Evolutionary conservation across 208 protist genomes (phyloP).

Genomic region (Novymonas esmeraldas): DNA sequence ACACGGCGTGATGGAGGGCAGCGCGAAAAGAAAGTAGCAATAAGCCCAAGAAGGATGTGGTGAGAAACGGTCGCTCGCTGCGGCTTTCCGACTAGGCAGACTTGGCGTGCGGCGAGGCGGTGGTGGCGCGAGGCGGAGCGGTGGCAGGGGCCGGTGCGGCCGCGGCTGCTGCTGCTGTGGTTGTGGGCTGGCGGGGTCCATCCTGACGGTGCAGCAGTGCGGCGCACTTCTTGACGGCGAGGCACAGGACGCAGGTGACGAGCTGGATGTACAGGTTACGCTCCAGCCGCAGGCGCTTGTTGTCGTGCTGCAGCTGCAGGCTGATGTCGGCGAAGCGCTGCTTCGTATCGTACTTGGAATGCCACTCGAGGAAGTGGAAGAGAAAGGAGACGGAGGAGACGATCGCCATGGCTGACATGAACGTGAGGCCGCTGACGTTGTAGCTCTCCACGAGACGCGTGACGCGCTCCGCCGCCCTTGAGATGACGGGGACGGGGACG

Average conservation of each 20-base stretch:
- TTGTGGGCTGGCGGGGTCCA: neutral
- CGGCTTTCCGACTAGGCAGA: no score
- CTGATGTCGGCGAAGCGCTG: conserved; percentile 56
- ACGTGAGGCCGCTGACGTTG: conserved; percentile 47
- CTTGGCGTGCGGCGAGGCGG: no score
- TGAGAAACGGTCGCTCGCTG: no score
- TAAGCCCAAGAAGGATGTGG: no score
- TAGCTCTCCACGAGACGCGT: conserved; percentile 39
- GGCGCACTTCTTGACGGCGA: conserved; percentile 48
- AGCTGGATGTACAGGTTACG: conserved; percentile 81
- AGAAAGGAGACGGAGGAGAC: conserved; percentile 47
- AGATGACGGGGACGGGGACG: conserved; percentile 38
- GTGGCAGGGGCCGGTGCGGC: neutral
- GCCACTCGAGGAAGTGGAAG: conserved; percentile 54
- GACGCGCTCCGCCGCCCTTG: conserved; percentile 30
- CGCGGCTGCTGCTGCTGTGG: neutral
- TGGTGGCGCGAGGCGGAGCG: conserved; percentile 4
- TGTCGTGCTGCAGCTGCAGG: conserved; percentile 64
- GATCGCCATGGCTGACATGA: conserved; percentile 37
- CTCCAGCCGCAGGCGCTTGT: conserved; percentile 55
- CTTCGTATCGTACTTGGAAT: conserved; percentile 45
- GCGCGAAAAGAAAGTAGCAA: no score
- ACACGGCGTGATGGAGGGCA: no score
- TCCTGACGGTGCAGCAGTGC: conserved; percentile 11
- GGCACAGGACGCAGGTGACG: conserved; percentile 47